phyloP scores from a whole-genome alignment of 495 filamentous ascomycete species.

The Aspergillus mulundensis region DNA sequence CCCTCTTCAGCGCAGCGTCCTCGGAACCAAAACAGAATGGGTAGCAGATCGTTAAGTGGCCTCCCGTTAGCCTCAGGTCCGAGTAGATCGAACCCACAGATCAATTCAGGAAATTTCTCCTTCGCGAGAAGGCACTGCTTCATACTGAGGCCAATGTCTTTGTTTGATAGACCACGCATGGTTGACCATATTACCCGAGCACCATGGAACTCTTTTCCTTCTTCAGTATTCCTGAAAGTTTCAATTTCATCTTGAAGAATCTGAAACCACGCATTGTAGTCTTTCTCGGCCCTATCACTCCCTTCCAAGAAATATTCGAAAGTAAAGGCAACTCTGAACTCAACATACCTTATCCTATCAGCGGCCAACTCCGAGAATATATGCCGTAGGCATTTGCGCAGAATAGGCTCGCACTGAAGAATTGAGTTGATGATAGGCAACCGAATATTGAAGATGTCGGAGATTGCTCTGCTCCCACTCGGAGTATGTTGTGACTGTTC shows the following conservation, averaged over 20 bases:
- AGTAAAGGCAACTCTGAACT: constrained; percentile 59
- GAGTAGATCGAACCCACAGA: constrained; percentile 86
- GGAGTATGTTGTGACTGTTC: constrained; percentile 71
- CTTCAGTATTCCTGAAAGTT: constrained; percentile 64
- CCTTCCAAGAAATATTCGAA: constrained; percentile 58
- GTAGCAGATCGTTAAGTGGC: constrained; percentile 69
- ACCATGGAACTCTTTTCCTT: constrained; percentile 76
- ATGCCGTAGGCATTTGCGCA: constrained; percentile 65
- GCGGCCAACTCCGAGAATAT: constrained; percentile 63
- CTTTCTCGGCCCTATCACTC: constrained; percentile 54
- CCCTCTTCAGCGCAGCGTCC: constrained; percentile 74
- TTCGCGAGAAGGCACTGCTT: constrained; percentile 80
- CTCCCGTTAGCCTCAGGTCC: constrained; percentile 79
- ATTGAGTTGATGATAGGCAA: constrained; percentile 69
- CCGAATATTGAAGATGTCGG: constrained; percentile 68
- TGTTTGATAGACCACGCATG: constrained; percentile 56
- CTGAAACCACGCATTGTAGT: constrained; percentile 61
- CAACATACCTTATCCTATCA: constrained; percentile 80
- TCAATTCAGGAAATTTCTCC: constrained; percentile 66
- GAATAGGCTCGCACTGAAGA: constrained; percentile 88
- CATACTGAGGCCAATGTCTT: constrained; percentile 72
- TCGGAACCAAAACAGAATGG: constrained; percentile 87
- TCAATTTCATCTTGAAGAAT: constrained; percentile 76
- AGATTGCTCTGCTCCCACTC: constrained; percentile 74
- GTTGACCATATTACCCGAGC: constrained; percentile 85